Conservation (phyloP, 192 early-diverging fungal species). For the Rhizophlyctis rosea region DNA sequence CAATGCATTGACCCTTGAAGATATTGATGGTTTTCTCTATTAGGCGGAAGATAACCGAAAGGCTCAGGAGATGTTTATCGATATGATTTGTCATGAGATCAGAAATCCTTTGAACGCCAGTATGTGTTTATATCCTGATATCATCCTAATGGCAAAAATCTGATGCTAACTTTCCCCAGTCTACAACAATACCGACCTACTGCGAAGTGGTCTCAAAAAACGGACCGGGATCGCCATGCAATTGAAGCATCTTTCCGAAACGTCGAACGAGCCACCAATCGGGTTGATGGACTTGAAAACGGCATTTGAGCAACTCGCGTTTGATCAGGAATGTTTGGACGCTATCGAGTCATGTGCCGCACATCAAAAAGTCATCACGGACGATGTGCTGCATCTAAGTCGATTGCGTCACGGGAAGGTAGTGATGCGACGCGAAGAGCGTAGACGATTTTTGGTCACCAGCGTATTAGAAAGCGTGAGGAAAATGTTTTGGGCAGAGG, state of each 20-base stretch:
- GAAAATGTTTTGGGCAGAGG: slow-evolving; percentile 5
- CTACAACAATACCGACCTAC: background rate
- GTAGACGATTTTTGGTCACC: background rate
- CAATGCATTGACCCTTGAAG: background rate
- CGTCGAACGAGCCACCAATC: too few species aligned
- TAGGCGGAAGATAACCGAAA: slow-evolving; percentile 11
- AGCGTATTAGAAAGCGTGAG: background rate
- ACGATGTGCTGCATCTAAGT: slow-evolving; percentile 25
- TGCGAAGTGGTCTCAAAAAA: background rate
- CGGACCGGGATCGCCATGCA: background rate
- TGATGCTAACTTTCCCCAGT: background rate
- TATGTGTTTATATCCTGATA: background rate
- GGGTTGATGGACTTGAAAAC: slow-evolving; percentile 2
- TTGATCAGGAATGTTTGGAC: slow-evolving; percentile 18
- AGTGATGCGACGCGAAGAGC: background rate
- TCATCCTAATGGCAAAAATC: background rate
- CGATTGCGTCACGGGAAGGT: slow-evolving; percentile 13
- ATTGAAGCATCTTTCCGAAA: background rate
- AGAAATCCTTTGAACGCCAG: slow-evolving; percentile 8
- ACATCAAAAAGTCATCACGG: slow-evolving; percentile 28
- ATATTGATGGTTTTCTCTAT: too few species aligned
- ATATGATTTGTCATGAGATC: slow-evolving; percentile 18
- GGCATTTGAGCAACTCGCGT: background rate
- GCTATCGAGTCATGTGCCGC: slow-evolving; percentile 22
- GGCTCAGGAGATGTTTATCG: slow-evolving; percentile 7